These are phyloP conservation scores for Alternaria sp. DNA, from an alignment of 2,329 filamentous ascomycete genomes.

Conservation along the genomic window DNA sequence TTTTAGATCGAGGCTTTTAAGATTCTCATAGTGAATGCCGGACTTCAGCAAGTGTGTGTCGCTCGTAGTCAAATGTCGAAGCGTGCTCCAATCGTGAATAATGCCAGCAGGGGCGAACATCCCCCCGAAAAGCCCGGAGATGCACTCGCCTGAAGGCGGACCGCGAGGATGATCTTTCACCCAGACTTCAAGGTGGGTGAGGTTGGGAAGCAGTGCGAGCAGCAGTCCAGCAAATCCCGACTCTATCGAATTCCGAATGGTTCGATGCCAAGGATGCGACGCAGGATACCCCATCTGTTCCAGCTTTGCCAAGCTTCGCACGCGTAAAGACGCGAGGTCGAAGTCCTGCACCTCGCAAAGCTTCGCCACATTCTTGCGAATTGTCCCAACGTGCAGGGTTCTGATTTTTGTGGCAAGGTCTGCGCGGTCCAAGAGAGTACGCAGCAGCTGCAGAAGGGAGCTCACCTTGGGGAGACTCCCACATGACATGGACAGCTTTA, in stretches of 20 bases:
- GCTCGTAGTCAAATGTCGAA: conserved; percentile 19
- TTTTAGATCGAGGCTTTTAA: conserved; percentile 21
- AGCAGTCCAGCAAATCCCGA: conserved; percentile 31
- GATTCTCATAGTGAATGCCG: conserved; percentile 16
- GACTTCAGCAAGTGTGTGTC: conserved; percentile 25
- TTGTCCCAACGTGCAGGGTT: conserved; percentile 21
- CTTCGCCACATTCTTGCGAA: conserved; percentile 21
- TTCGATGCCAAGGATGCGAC: conserved; percentile 23
- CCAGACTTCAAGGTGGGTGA: conserved; percentile 24
- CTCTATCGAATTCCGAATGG: conserved; percentile 30
- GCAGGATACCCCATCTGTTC: conserved; percentile 14
- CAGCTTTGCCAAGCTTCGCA: conserved; percentile 14
- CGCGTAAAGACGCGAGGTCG: conserved; percentile 17
- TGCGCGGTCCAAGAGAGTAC: conserved; percentile 29
- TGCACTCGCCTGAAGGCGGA: conserved; percentile 24
- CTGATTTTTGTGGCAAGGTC: conserved; percentile 29
- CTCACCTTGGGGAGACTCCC: conserved; percentile 26
- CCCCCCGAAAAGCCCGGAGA: conserved; percentile 28
- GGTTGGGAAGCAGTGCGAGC: conserved; percentile 26
- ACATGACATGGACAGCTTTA: conserved; percentile 19
- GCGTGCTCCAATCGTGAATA: conserved; percentile 8
- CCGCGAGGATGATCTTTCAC: conserved; percentile 27
- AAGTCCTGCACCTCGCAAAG: conserved; percentile 21
- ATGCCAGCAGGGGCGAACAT: conserved; percentile 12
- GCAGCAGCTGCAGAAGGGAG: conserved; percentile 24